Evolutionary conservation across 2,329 filamentous ascomycete genomes (phyloP).

Genomic region (Exophiala mesophila): DNA sequence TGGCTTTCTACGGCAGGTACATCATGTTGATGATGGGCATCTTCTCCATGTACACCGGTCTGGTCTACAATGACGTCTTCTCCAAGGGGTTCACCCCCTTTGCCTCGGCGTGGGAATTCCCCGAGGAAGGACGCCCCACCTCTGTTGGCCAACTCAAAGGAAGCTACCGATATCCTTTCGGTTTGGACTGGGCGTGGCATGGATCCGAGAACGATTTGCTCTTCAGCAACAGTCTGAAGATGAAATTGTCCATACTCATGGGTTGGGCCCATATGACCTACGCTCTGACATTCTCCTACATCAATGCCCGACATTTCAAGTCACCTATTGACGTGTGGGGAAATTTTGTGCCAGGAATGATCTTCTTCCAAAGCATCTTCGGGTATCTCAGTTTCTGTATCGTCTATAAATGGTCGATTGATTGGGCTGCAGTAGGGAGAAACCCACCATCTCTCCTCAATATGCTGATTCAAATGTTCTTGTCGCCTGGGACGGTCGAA

Average conservation of each 20-base stretch:
- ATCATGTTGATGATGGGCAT: constrained; percentile 98
- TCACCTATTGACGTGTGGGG: constrained; percentile 93
- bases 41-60: constrained; percentile 93
- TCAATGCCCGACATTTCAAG: constrained; percentile 94
- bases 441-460: constrained; percentile 85
- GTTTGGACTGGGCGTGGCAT: constrained; percentile 95
- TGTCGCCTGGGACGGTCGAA: constrained; percentile 68
- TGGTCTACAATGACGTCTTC: constrained; percentile 97
- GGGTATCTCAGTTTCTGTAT: constrained; percentile 93
- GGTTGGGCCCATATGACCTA: constrained; percentile 96
- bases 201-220: constrained; percentile 90
- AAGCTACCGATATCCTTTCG: constrained; percentile 87
- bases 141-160: constrained; percentile 65
- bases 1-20: constrained; percentile 98
- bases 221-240: constrained; percentile 98
- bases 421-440: constrained; percentile 67
- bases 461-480: constrained; percentile 99
- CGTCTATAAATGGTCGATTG: constrained; percentile 91
- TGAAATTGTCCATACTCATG: constrained; percentile 98
- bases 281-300: constrained; percentile 83
- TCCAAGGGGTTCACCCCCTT: constrained; percentile 89
- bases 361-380: constrained; percentile 99
- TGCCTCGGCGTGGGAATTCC: constrained; percentile 84
- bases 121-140: constrained; percentile 61
- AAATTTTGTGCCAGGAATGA: constrained; percentile 96